Evolutionary conservation across 1,139 yeast species (phyloP).

Genomic region (Blastobotrys persicus): DNA sequence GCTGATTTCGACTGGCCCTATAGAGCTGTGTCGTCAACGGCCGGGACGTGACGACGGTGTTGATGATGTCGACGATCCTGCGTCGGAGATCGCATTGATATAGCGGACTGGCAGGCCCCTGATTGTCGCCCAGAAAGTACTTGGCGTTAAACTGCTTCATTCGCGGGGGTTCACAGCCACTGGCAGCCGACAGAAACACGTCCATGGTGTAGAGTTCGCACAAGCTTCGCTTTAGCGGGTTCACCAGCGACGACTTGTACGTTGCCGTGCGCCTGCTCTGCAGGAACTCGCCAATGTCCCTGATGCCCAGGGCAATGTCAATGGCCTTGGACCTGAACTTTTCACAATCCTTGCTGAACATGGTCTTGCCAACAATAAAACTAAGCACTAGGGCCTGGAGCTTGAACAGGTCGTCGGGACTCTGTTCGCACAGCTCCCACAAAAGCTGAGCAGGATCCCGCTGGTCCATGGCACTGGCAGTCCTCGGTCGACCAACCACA

Average conservation of each 20-base stretch:
- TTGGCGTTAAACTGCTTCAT: not conserved
- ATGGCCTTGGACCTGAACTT: constrained; percentile 5
- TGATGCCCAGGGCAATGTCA: constrained; percentile 1
- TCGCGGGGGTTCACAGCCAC: constrained; percentile 4
- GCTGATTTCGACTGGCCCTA: not conserved
- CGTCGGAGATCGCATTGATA: not conserved
- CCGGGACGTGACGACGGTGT: not conserved
- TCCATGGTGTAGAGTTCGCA: constrained; percentile 1
- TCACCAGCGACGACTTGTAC: not conserved
- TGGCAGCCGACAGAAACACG: not conserved
- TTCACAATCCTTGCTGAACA: not conserved
- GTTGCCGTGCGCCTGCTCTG: not conserved
- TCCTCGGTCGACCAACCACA: not conserved
- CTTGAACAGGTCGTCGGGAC: constrained; percentile 3
- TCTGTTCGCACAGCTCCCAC: constrained; percentile 1
- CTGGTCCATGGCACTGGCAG: not conserved
- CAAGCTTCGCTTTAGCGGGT: not conserved
- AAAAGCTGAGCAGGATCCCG: not conserved
- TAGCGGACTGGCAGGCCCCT: not conserved
- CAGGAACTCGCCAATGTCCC: not conserved
- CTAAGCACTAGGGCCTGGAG: constrained; percentile 2
- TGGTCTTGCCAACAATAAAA: not conserved
- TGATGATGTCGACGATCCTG: not conserved
- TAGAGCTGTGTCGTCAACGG: not conserved
- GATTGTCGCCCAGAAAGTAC: not conserved